phyloP scores from a whole-genome alignment of 148 eudicot species.

The Silene uniflora region DNA sequence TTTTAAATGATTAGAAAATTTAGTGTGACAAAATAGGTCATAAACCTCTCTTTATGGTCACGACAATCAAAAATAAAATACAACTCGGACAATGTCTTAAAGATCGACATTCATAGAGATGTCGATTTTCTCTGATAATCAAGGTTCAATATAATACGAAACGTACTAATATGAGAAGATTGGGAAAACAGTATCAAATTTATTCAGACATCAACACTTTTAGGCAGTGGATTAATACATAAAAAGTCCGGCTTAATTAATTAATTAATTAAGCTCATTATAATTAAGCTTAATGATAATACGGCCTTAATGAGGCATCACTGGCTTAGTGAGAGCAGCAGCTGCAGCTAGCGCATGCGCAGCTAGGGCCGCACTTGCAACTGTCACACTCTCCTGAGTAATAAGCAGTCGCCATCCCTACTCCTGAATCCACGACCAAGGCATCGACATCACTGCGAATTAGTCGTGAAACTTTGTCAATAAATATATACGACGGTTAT shows the following conservation, averaged over 20 bases:
- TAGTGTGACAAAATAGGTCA: no score
- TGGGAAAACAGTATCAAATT: constrained; percentile 12
- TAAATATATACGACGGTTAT: no score
- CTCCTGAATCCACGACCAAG: constrained; percentile 30
- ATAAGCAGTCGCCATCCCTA: no score
- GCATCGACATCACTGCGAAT: constrained; percentile 35
- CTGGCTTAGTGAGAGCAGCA: constrained; percentile 33
- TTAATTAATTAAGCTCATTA: background rate
- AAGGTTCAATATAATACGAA: background rate
- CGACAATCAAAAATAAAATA: no score
- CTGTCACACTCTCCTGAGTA: constrained; percentile 48
- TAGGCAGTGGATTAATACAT: constrained; percentile 5
- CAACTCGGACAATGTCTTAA: no score
- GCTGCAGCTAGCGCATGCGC: constrained; percentile 52
- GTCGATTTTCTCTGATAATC: background rate
- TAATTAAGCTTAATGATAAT: constrained; percentile 1
- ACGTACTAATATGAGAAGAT: background rate
- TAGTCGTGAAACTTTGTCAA: background rate
- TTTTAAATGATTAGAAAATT: no score
- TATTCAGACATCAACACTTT: constrained; percentile 13
- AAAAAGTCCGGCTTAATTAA: no score
- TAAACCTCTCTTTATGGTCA: no score
- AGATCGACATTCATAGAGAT: no score
- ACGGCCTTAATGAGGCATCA: background rate
- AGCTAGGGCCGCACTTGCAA: constrained; percentile 68